A percentile compares a stretch with the other conserved stretches of the same genome.
These are phyloP conservation scores for Solanum chiquidenum DNA, from an alignment of 257 asterid genomes.

Conservation along the genomic window DNA sequence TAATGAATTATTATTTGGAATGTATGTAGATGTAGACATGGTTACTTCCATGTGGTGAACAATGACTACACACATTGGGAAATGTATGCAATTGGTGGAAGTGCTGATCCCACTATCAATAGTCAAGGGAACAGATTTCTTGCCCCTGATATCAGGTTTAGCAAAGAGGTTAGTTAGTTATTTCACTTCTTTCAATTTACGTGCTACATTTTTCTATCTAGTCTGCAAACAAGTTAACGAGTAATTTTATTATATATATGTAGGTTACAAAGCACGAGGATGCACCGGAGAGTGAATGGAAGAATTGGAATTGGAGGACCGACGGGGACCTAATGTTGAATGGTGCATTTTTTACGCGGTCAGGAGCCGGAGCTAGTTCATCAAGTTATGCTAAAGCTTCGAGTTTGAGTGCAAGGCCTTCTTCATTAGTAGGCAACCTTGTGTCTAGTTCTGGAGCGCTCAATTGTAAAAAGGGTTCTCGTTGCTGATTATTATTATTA, in stretches of 20 bases:
- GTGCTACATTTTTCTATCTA: not conserved
- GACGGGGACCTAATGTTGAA: slow-evolving; percentile 79
- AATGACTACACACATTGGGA: slow-evolving; percentile 91
- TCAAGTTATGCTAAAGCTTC: slow-evolving; percentile 37
- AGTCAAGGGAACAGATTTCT: slow-evolving; percentile 84
- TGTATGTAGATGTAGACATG: slow-evolving; percentile 66
- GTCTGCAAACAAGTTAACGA: not conserved
- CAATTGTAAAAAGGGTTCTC: slow-evolving; percentile 22
- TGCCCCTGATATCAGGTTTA: slow-evolving; percentile 46
- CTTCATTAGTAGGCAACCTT: slow-evolving; percentile 23
- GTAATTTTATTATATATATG: not conserved
- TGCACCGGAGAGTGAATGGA: slow-evolving; percentile 59
- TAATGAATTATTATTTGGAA: not conserved
- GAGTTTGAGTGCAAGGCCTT: slow-evolving; percentile 35
- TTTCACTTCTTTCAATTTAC: not conserved
- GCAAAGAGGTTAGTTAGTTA: slow-evolving; percentile 44
- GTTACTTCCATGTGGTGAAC: slow-evolving; percentile 79
- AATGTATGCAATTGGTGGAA: slow-evolving; percentile 93
- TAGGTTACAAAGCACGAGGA: slow-evolving; percentile 76
- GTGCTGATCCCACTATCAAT: slow-evolving; percentile 67
- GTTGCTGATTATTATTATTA: slow-evolving; percentile 14
- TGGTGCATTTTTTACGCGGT: slow-evolving; percentile 59
- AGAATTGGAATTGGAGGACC: slow-evolving; percentile 76
- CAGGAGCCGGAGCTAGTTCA: slow-evolving; percentile 52
- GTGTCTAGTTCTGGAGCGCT: slow-evolving; percentile 23